A percentile compares a stretch with the other conserved stretches of the same genome.
phyloP scores from a whole-genome alignment of 148 eudicot species.

The Camellia granthamiana region DNA sequence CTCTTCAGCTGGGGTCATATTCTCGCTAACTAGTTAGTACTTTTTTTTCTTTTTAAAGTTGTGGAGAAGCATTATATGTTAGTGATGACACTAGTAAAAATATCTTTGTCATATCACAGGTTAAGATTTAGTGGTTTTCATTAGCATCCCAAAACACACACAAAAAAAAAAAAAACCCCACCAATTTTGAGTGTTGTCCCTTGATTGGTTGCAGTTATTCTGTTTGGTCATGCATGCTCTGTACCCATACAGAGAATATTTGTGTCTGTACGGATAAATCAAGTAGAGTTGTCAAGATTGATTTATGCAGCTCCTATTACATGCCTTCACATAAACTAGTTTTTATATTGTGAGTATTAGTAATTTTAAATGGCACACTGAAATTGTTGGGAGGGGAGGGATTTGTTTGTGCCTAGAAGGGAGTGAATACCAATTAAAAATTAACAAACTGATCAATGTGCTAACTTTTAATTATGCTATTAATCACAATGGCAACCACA shows the following conservation, averaged over 20 bases:
- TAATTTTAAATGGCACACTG: neutral
- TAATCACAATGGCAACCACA: too few relatives aligned
- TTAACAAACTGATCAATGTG: too few relatives aligned
- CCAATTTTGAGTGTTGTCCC: neutral
- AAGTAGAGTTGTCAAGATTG: neutral
- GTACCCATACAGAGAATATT: neutral
- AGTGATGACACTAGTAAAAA: neutral
- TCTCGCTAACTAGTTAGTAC: neutral
- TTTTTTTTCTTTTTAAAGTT: neutral
- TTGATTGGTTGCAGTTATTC: conserved; percentile 4
- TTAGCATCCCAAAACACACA: neutral
- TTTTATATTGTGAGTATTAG: neutral
- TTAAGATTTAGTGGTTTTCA: neutral
- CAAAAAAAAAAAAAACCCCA: too few relatives aligned
- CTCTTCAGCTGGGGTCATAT: neutral
- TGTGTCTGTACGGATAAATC: too few relatives aligned
- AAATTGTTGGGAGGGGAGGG: neutral
- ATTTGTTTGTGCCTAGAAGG: too few relatives aligned
- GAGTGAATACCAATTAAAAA: too few relatives aligned
- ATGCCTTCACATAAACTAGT: neutral
- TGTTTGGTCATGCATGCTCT: neutral
- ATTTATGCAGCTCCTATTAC: neutral
- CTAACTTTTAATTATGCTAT: too few relatives aligned
- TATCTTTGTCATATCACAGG: neutral
- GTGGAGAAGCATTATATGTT: neutral